A percentile compares a stretch with the other conserved stretches of the same genome.
phyloP scores from a whole-genome alignment of 2,329 filamentous ascomycete genomes.

The Cladophialophora immunda region DNA sequence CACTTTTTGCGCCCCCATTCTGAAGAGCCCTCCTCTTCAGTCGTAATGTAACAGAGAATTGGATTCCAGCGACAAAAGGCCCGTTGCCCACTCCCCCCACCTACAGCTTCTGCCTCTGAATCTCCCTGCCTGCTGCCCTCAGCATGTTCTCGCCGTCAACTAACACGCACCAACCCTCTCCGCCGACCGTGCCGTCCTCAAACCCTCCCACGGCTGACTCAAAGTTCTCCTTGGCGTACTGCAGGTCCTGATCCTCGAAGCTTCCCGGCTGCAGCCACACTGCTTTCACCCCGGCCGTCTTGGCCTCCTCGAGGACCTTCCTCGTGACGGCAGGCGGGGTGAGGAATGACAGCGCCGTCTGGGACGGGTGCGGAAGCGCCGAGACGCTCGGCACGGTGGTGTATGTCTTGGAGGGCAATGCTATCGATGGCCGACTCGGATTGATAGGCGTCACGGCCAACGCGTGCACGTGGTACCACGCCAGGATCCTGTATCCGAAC shows the following conservation, averaged over 20 bases:
- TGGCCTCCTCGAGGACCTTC: constrained; percentile 78
- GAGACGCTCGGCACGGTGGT: constrained; percentile 71
- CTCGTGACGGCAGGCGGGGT: constrained; percentile 83
- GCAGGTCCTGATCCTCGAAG: constrained; percentile 78
- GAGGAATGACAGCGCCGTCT: constrained; percentile 84
- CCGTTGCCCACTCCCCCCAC: neutral
- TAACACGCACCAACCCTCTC: constrained; percentile 86
- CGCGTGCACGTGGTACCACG: constrained; percentile 82
- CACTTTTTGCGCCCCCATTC: too few relatives aligned
- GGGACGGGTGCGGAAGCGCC: constrained; percentile 69
- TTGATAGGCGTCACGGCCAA: constrained; percentile 86
- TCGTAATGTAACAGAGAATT: neutral
- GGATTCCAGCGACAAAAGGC: too few relatives aligned
- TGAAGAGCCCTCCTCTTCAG: too few relatives aligned
- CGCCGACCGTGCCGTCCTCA: constrained; percentile 64
- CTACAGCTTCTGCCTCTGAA: constrained; percentile 53
- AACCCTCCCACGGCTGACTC: constrained; percentile 72
- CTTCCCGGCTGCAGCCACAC: constrained; percentile 93
- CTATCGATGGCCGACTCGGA: constrained; percentile 71
- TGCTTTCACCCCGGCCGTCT: constrained; percentile 73
- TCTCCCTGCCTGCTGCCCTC: constrained; percentile 65
- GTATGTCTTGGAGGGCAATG: constrained; percentile 67
- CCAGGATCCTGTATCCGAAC: constrained; percentile 81
- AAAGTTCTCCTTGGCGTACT: constrained; percentile 74
- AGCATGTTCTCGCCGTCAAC: constrained; percentile 76